Percentiles rank a stretch among this genome's conserved stretches.
Evolutionary conservation across 2,329 filamentous ascomycete species (phyloP).

Genomic region (Chaetomium globosum): DNA sequence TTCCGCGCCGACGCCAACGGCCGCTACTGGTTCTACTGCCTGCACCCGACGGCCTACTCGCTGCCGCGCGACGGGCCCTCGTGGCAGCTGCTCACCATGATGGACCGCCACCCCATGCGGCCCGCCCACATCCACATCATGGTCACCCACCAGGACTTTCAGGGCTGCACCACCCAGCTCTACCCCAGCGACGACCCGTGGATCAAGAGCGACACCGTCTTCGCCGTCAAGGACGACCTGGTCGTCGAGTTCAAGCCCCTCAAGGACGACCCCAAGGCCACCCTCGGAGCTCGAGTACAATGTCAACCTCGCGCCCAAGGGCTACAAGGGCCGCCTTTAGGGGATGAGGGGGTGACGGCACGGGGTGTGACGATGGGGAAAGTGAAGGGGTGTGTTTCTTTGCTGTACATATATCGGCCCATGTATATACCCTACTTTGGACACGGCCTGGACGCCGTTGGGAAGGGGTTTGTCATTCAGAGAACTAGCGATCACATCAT

Average conservation of each 20-base stretch:
- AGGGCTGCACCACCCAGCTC: constrained; percentile 60
- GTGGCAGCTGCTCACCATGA: constrained; percentile 53
- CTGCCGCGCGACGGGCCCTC: constrained; percentile 54
- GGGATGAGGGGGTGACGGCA: neutral
- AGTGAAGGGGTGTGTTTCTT: neutral
- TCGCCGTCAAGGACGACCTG: constrained; percentile 57
- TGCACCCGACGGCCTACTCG: constrained; percentile 54
- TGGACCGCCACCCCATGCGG: constrained; percentile 60
- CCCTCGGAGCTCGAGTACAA: constrained; percentile 47
- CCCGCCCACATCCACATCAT: constrained; percentile 65
- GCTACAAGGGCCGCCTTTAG: constrained; percentile 38
- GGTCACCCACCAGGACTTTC: constrained; percentile 44
- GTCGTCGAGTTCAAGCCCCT: constrained; percentile 38
- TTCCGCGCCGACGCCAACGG: constrained; percentile 66
- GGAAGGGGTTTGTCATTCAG: neutral
- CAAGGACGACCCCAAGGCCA: constrained; percentile 42
- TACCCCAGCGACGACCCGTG: constrained; percentile 70
- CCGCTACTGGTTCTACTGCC: constrained; percentile 60
- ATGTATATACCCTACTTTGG: constrained; percentile 26
- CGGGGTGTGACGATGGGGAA: neutral
- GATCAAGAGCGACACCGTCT: constrained; percentile 56
- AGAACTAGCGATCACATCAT: constrained; percentile 3
- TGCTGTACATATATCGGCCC: constrained; percentile 26
- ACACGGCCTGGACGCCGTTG: neutral
- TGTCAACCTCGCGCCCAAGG: constrained; percentile 42